Evolutionary conservation across 768 basidiomycete genomes (phyloP), one percentile per base, ranked within the genome.

Genomic region (Lepiota venenata): DNA sequence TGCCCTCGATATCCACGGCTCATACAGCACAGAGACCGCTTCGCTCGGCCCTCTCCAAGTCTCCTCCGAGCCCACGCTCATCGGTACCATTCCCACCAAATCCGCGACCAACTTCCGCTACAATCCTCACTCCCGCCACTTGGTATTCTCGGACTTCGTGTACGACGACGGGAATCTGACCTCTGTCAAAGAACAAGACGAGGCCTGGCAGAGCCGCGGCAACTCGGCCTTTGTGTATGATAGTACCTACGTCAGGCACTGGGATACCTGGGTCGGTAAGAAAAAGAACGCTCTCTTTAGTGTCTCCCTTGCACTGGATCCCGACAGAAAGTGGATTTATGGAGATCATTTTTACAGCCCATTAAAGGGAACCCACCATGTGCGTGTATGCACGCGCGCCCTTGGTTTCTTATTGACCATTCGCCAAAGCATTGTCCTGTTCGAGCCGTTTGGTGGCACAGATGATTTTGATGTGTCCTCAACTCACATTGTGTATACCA

Each of bases 121-220:
- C 64, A 78, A 78, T 25, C 59, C 72, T 22, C 63, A 70, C n/a
- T 72, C 79, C 3, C 81, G 82, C 14, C 61, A 78, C 43, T 79
- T 99, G 36, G 84, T 92, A 5, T 98, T 99, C 74, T 89, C 92
- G 0, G 91, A 90, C 32, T 76, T 82, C 50, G 92, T 96, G 4
- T 87, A 90, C 64, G 69, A 80, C 2, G 89, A 95, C 56, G 87
- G 85, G 1, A 79, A 87, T 56, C 71, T 97, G 44, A 81, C 77
- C 37, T 76, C 83, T 9, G 86, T 87, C 21, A 80, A 77, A 58
- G 75, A 82, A 60, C 79, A 88, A 59, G 91, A 96, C 64, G 73
- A 85, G 58, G 77, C 73, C 39, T 89, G 84, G 75, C 83, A 87
- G 50, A 78, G 83, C 52, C 80, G 88, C 1, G 93, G 91, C 4